Conservation (phyloP, 2,329 filamentous ascomycete species). For the Pseudocercospora crystallina region DNA sequence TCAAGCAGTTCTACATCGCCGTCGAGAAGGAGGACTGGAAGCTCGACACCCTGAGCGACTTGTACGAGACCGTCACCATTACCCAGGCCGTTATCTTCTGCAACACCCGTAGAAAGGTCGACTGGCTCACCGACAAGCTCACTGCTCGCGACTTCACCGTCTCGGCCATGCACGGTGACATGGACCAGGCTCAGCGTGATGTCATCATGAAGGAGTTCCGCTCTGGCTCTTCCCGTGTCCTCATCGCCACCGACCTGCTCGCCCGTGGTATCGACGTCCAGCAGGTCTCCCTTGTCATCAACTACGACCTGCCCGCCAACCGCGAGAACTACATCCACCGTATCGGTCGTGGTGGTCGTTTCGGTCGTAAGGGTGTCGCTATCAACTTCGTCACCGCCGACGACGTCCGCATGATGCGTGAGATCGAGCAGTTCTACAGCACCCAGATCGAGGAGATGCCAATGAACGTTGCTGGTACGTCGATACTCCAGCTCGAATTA, state of each 20-base stretch:
- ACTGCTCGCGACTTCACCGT: conserved; percentile 97
- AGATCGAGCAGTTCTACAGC: conserved; percentile 99
- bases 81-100: conserved; percentile 99
- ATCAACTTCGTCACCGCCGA: conserved; percentile 99
- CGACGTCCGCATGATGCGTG: conserved; percentile 99
- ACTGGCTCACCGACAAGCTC: conserved; percentile 99
- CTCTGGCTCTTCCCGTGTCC: conserved; percentile 94
- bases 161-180: conserved; percentile 99
- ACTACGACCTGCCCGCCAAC: conserved; percentile 98
- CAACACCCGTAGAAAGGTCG: conserved; percentile 99
- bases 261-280: conserved; percentile 99
- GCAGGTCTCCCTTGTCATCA: conserved; percentile 99
- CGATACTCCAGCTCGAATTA: background rate
- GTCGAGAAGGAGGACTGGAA: conserved; percentile 99
- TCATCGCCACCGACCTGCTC: conserved; percentile 96
- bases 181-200: conserved; percentile 97
- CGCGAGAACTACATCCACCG: conserved; percentile 99
- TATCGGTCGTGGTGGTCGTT: conserved; percentile 98
- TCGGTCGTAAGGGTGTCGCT: conserved; percentile 99
- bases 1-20: conserved; percentile 99
- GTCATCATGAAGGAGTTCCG: conserved; percentile 99
- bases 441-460: conserved; percentile 99
- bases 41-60: conserved; percentile 95
- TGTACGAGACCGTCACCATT: conserved; percentile 99
- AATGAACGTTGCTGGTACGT: conserved; percentile 75